Conservation (phyloP, 176 grass and related monocot species). For the Ensete ventricosum region DNA sequence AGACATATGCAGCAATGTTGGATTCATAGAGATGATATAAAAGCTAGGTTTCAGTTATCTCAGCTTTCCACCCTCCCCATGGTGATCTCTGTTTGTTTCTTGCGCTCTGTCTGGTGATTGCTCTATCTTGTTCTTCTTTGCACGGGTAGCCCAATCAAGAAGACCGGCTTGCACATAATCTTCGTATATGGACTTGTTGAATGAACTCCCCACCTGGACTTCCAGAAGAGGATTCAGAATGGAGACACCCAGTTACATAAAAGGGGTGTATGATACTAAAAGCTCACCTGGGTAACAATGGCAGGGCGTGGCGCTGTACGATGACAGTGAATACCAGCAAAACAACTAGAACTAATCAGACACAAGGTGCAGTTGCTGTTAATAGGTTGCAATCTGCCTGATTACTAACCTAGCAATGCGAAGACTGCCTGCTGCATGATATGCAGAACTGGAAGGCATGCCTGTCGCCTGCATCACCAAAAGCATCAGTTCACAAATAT, state of each 20-base stretch:
- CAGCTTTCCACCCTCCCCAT: no score
- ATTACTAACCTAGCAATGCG: conserved; percentile 1
- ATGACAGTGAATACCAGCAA: conserved; percentile 32
- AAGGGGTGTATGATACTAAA: background rate
- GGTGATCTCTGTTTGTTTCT: background rate
- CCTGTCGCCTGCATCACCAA: conserved; percentile 4
- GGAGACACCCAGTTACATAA: conserved; percentile 24
- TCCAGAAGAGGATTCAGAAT: background rate
- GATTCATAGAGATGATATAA: no score
- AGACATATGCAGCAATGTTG: no score
- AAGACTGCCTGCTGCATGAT: conserved; percentile 13
- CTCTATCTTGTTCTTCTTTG: conserved; percentile 21
- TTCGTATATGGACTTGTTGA: conserved; percentile 68
- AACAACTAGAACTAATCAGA: background rate
- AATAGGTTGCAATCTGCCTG: conserved; percentile 10
- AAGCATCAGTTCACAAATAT: no score
- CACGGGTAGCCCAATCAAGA: conserved; percentile 33
- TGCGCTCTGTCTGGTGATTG: background rate
- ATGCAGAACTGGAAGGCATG: conserved; percentile 18
- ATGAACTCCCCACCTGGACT: conserved; percentile 70
- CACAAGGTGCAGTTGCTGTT: background rate
- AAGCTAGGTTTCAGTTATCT: no score
- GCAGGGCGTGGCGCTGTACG: conserved; percentile 52
- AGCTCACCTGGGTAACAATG: conserved; percentile 66
- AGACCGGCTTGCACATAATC: conserved; percentile 45